Evolutionary conservation across 1,284 basidiomycete genomes (phyloP).

Genomic region (Ustilago shanxiensis): DNA sequence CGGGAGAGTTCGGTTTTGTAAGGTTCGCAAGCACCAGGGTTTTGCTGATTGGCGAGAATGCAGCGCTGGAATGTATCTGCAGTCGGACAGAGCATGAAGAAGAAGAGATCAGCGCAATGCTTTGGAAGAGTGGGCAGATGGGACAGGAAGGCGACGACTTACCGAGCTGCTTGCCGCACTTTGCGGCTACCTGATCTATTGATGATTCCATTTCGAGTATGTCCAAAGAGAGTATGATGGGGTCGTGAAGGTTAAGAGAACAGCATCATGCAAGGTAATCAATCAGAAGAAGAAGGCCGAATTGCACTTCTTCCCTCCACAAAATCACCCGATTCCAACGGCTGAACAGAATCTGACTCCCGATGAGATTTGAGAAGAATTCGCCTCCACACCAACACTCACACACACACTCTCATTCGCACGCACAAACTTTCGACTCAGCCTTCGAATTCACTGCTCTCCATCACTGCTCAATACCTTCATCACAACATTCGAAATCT

Average conservation of each 20-base stretch:
- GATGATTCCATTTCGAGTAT: constrained; percentile 45
- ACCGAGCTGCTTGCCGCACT: constrained; percentile 58
- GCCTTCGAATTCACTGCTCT: too few species aligned
- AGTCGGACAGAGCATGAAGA: not conserved
- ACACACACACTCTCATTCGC: not conserved
- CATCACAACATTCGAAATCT: not conserved
- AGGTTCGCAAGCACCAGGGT: constrained; percentile 50
- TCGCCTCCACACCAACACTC: constrained; percentile 25
- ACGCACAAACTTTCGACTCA: constrained; percentile 14
- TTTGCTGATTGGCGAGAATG: constrained; percentile 60
- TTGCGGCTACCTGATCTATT: constrained; percentile 57
- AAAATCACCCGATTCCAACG: constrained; percentile 17
- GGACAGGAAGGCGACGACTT: not conserved
- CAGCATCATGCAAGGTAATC: not conserved
- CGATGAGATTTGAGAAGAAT: constrained; percentile 3
- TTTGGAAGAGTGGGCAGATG: not conserved
- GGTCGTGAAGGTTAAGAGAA: constrained; percentile 9
- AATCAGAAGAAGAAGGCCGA: constrained; percentile 3
- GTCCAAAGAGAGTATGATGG: not conserved
- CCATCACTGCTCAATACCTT: constrained; percentile 1
- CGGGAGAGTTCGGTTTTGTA: constrained; percentile 55
- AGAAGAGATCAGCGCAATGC: too few species aligned
- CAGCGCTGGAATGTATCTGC: constrained; percentile 64
- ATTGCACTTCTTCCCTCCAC: constrained; percentile 1
- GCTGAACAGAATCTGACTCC: not conserved